Evolutionary conservation across 441 rosid species (phyloP).

Genomic region (Melastoma candidum): DNA sequence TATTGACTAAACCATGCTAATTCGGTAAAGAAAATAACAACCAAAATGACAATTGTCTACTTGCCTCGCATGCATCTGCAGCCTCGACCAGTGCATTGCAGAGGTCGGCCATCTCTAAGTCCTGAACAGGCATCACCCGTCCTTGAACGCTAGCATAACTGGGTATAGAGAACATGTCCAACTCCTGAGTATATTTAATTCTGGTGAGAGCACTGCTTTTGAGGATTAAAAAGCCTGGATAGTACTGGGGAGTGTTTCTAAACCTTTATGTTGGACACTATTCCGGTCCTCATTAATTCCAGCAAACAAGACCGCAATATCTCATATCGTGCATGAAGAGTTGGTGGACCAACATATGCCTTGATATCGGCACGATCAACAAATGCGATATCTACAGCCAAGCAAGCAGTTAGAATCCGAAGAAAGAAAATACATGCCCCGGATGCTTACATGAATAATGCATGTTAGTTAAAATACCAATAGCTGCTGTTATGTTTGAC

Average conservation of each 20-base stretch:
- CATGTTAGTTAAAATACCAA: conserved; percentile 34
- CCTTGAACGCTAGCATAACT: conserved; percentile 52
- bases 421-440: neutral
- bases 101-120: conserved; percentile 25
- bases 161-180: conserved; percentile 37
- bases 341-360: conserved; percentile 97
- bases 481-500: conserved; percentile 93
- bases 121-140: conserved; percentile 29
- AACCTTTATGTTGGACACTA: conserved; percentile 61
- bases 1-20: neutral
- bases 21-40: neutral
- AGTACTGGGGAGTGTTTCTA: neutral
- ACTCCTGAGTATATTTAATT: conserved; percentile 30
- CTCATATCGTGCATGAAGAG: conserved; percentile 85
- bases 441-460: neutral
- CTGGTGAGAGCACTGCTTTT: neutral
- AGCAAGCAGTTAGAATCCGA: conserved; percentile 6
- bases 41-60: conserved; percentile 13
- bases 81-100: conserved; percentile 61
- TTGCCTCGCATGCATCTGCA: conserved; percentile 79
- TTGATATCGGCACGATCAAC: conserved; percentile 96
- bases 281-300: conserved; percentile 55
- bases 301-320: conserved; percentile 81
- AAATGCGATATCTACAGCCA: conserved; percentile 82
- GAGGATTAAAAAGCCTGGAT: neutral